A percentile compares a stretch with the other conserved stretches of the same genome.
These are phyloP conservation scores for Nitzschia sp. DNA, from an alignment of 108 stramenopile genomes.

Conservation along the genomic window DNA sequence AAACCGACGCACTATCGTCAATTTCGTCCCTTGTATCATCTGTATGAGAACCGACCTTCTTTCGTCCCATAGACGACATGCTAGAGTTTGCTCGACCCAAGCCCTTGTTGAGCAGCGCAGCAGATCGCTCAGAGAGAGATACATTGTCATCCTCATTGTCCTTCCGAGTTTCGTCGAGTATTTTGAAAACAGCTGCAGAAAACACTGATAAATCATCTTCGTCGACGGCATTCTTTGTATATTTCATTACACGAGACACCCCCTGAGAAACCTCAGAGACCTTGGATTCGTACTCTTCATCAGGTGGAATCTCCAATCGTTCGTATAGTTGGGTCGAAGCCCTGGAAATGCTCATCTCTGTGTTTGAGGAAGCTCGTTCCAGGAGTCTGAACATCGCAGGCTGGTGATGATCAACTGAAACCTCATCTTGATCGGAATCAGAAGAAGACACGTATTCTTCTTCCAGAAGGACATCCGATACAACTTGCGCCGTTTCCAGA, in stretches of 20 bases:
- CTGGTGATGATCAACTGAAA: constrained; percentile 12
- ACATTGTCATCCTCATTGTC: constrained; percentile 10
- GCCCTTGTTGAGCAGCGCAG: background rate
- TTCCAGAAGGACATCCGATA: constrained; percentile 18
- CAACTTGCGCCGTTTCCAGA: constrained; percentile 29
- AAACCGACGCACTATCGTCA: background rate
- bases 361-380: background rate
- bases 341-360: background rate
- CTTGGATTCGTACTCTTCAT: background rate
- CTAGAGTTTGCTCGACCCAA: no score
- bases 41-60: background rate
- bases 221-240: constrained; percentile 7
- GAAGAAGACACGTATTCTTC: background rate
- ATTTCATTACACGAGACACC: constrained; percentile 5
- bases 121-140: constrained; percentile 15
- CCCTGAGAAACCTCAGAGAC: background rate
- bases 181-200: constrained; percentile 11
- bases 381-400: constrained; percentile 13
- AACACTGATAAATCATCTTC: constrained; percentile 11
- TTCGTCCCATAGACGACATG: background rate
- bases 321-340: background rate
- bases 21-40: background rate
- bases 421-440: constrained; percentile 14
- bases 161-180: constrained; percentile 4
- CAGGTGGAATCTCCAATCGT: constrained; percentile 4